A percentile compares a stretch with the other conserved stretches of the same genome.
These are phyloP conservation scores for Suillus lakei DNA, from an alignment of 768 basidiomycete genomes.

Conservation along the genomic window DNA sequence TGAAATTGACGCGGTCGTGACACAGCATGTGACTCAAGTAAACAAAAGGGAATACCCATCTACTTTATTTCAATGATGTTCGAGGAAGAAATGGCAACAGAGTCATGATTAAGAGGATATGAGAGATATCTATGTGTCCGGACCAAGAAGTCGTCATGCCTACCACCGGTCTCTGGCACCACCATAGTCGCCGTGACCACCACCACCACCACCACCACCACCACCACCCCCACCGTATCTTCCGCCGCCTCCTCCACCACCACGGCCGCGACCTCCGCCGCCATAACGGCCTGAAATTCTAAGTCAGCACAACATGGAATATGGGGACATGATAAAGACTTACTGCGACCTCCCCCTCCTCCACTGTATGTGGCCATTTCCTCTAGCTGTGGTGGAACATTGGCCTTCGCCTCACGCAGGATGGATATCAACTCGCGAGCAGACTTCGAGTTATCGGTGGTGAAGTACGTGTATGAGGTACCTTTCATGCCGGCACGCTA, in stretches of 20 bases:
- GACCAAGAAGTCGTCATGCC: constrained; percentile 7
- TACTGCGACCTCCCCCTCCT: constrained; percentile 77
- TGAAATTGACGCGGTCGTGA: no score
- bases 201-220: constrained; percentile 45
- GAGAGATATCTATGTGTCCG: background rate
- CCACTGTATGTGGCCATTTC: constrained; percentile 91
- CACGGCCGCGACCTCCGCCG: constrained; percentile 49
- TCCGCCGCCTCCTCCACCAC: constrained; percentile 46
- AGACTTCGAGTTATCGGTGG: constrained; percentile 92
- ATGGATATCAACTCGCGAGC: constrained; percentile 92
- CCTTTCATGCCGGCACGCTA: constrained; percentile 93
- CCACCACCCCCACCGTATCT: constrained; percentile 48
- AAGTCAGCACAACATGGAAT: constrained; percentile 9
- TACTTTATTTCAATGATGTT: background rate
- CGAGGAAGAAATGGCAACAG: background rate
- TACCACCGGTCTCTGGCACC: constrained; percentile 20
- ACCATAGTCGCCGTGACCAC: constrained; percentile 42
- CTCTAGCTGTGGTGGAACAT: constrained; percentile 86
- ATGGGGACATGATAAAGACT: constrained; percentile 25
- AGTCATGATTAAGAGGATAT: constrained; percentile 10
- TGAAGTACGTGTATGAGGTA: constrained; percentile 94
- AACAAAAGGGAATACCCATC: background rate
- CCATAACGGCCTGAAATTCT: constrained; percentile 60
- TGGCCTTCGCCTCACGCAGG: constrained; percentile 84
- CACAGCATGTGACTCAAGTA: no score